Percentiles rank a stretch among this genome's conserved stretches.
Evolutionary conservation across 495 filamentous ascomycete species (phyloP).

Genomic region (Penicillium alfredii): DNA sequence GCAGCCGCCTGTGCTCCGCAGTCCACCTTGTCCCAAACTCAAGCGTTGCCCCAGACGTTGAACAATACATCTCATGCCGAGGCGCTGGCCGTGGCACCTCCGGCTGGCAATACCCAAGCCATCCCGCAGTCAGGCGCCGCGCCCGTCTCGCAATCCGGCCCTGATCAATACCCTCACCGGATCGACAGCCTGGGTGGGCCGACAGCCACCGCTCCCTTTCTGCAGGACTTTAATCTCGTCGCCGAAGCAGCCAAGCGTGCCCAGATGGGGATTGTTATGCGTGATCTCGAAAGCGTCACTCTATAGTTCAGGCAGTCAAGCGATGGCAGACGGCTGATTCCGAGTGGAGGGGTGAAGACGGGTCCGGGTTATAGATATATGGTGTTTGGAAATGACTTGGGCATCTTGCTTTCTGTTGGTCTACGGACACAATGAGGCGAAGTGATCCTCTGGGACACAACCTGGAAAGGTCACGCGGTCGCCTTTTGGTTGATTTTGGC

Average conservation of each 20-base stretch:
- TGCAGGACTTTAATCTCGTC: conserved; percentile 76
- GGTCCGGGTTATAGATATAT: conserved; percentile 5
- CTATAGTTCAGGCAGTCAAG: conserved; percentile 23
- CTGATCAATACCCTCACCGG: conserved; percentile 26
- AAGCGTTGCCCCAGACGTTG: conserved; percentile 13
- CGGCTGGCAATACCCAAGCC: conserved; percentile 5
- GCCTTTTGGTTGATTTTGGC: conserved; percentile 5
- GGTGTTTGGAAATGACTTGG: conserved; percentile 2
- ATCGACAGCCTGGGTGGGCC: conserved; percentile 38
- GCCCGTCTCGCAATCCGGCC: conserved; percentile 12
- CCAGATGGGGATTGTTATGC: conserved; percentile 77
- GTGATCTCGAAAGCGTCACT: conserved; percentile 62
- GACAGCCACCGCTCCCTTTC: conserved; percentile 53
- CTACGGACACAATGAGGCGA: too few relatives aligned
- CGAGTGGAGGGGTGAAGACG: conserved; percentile 2
- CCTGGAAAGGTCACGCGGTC: too few relatives aligned
- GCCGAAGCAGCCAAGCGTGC: conserved; percentile 95
- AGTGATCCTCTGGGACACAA: too few relatives aligned
- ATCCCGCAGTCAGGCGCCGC: conserved; percentile 11
- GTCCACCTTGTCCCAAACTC: conserved; percentile 12
- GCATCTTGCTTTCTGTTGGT: too few relatives aligned
- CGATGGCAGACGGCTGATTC: conserved; percentile 8
- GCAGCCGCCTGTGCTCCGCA: conserved; percentile 9
- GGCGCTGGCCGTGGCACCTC: conserved; percentile 7
- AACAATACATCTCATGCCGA: conserved; percentile 6